phyloP scores from a whole-genome alignment of 2,329 filamentous ascomycete genomes.

The Dendrostoma leiphaemia region DNA sequence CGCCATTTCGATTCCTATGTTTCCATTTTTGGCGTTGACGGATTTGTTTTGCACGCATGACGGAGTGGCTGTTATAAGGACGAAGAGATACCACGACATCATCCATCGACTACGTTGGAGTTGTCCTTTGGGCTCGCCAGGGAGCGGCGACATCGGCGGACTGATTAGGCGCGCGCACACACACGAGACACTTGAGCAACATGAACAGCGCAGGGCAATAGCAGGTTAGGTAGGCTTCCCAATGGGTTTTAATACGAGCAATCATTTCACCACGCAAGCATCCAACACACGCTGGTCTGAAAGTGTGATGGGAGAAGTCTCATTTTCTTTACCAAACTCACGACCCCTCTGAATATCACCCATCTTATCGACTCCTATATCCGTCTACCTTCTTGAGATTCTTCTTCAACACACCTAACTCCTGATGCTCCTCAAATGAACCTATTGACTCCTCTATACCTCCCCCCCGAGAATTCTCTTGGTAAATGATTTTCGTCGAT shows the following conservation, averaged over 20 bases:
- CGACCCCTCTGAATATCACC: no score
- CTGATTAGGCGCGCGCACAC: neutral
- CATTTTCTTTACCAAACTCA: no score
- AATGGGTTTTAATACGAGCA: conserved; percentile 14
- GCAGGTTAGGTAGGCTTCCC: neutral
- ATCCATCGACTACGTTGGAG: neutral
- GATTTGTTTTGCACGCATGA: neutral
- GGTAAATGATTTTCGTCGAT: no score
- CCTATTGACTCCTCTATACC: no score
- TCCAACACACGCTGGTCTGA: neutral
- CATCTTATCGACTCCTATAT: no score
- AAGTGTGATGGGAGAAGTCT: no score
- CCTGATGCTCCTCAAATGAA: no score
- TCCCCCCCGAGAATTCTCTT: no score
- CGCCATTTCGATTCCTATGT: neutral
- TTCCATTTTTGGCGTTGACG: conserved; percentile 8
- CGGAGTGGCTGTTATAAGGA: conserved; percentile 5
- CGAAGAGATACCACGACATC: conserved; percentile 17
- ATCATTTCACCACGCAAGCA: neutral
- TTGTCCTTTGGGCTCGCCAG: neutral
- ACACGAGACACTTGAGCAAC: neutral
- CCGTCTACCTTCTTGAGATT: no score
- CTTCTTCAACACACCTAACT: no score
- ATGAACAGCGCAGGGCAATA: neutral
- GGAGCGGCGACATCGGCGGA: neutral